These are phyloP conservation scores for Microcyclosporella mali DNA, from an alignment of 2,329 filamentous ascomycete genomes.

Conservation along the genomic window DNA sequence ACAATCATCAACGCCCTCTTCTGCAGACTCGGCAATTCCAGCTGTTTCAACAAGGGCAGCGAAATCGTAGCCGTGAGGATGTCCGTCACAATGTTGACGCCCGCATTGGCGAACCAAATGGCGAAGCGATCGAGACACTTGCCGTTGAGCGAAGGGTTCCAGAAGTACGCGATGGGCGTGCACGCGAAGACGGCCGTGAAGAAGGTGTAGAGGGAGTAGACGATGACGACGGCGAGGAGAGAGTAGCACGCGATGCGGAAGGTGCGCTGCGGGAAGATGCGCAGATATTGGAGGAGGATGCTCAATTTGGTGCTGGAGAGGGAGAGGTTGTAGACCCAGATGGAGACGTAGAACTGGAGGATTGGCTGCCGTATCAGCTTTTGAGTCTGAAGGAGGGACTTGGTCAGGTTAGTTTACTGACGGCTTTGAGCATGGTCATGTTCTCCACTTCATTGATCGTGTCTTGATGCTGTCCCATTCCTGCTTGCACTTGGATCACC, in stretches of 20 bases:
- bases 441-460: slow-evolving; percentile 10
- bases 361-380: neutral
- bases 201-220: slow-evolving; percentile 29
- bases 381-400: neutral
- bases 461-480: slow-evolving; percentile 17
- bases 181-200: slow-evolving; percentile 39
- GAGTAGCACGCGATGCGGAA: slow-evolving; percentile 31
- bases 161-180: slow-evolving; percentile 38
- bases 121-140: slow-evolving; percentile 37
- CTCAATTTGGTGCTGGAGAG: slow-evolving; percentile 39
- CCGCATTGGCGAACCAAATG: slow-evolving; percentile 39
- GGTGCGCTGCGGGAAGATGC: slow-evolving; percentile 39
- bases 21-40: slow-evolving; percentile 30
- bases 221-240: slow-evolving; percentile 29
- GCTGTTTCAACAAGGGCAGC: slow-evolving; percentile 29
- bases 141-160: slow-evolving; percentile 30
- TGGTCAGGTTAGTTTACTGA: slow-evolving; percentile 1
- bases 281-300: slow-evolving; percentile 44
- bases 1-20: slow-evolving; percentile 32
- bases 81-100: slow-evolving; percentile 34
- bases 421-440: slow-evolving; percentile 17
- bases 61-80: slow-evolving; percentile 31
- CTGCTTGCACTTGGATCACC: slow-evolving; percentile 18
- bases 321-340: slow-evolving; percentile 33
- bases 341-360: slow-evolving; percentile 2